Base-by-base conservation (phyloP, 768 basidiomycete species). In the Cubamyces lactineus region DNA sequence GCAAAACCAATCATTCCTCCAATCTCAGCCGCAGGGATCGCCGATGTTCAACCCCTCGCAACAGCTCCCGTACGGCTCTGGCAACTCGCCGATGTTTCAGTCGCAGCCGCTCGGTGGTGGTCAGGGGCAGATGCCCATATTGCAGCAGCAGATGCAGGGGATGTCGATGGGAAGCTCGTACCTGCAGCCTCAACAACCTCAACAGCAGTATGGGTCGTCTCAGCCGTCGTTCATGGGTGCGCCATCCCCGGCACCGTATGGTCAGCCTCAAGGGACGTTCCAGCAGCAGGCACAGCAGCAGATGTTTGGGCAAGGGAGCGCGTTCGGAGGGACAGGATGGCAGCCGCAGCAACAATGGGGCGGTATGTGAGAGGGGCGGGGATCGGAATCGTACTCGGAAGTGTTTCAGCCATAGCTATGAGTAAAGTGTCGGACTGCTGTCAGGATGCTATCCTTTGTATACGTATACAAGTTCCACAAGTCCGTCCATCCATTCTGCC, bases 171-270 rank as follows among this genome's bases (percentile, higher is more conserved):
- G 49, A 19, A 69, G 66, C 50, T 62, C 65, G 53, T 70, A 65
- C 49, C 38, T 65, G 47, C 71, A 68, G 58, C 64, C 57, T 17
- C 71, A 71, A 48, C 66, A 57, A 21, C 50, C 43, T n/a, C 59
- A 60, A 38, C 72, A 72, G 24, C 61, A 45, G 41, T 42, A 26
- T 2, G 48, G 40, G 17, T n/a, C 34, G 39, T 45, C 26, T 3
- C 63, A 64, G 45, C 63, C 38, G 42, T 48, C 21, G 54, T 57
- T 60, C 43, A 48, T 50, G 55, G 53, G 62, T n/a, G 39, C 42
- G 24, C 71, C 73, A 6, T 72, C 77, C 13, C 78, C 77, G 42
- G 61, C 65, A 13, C 71, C 51, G 12, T 67, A 69, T 53, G 65
- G 59, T 5, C 62, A 54, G 60, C 70, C 64, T 62, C 41, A 54